phyloP scores from a whole-genome alignment of 1,284 basidiomycete genomes.

The Sanghuangporus weigelae region DNA sequence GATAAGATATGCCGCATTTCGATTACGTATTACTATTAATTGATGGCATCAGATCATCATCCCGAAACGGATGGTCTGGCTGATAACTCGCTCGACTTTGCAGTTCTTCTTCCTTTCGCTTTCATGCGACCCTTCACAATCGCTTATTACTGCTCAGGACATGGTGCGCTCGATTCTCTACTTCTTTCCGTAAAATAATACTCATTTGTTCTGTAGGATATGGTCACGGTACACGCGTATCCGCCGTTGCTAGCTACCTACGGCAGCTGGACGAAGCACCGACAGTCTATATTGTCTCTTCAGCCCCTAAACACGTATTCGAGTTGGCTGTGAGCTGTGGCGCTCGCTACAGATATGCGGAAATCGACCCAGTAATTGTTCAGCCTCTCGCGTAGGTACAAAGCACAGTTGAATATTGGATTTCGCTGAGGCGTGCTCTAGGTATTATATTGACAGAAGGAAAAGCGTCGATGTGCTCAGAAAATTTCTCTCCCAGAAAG shows the following conservation, averaged over 20 bases:
- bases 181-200: not conserved
- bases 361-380: slow-evolving; percentile 69
- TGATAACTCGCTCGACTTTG: not conserved
- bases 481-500: slow-evolving; percentile 51
- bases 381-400: slow-evolving; percentile 62
- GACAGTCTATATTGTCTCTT: slow-evolving; percentile 56
- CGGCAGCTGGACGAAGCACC: slow-evolving; percentile 39
- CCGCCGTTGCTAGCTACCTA: slow-evolving; percentile 57
- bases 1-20: not conserved
- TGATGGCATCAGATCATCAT: not conserved
- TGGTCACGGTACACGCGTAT: slow-evolving; percentile 70
- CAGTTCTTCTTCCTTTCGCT: not conserved
- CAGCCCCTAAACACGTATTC: slow-evolving; percentile 63
- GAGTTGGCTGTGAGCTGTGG: slow-evolving; percentile 52
- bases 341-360: slow-evolving; percentile 57
- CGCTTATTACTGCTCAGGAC: slow-evolving; percentile 70
- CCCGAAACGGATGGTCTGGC: not conserved
- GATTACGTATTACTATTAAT: not conserved
- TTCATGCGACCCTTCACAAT: slow-evolving; percentile 26
- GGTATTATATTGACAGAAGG: slow-evolving; percentile 64
- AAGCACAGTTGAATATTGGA: not conserved
- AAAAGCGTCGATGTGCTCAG: slow-evolving; percentile 61
- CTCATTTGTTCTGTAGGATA: slow-evolving; percentile 40
- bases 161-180: slow-evolving; percentile 38
- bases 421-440: slow-evolving; percentile 21